A percentile compares a stretch with the other conserved stretches of the same genome.
phyloP scores from a whole-genome alignment of 1,284 basidiomycete genomes.

The Tremellales sp. region DNA sequence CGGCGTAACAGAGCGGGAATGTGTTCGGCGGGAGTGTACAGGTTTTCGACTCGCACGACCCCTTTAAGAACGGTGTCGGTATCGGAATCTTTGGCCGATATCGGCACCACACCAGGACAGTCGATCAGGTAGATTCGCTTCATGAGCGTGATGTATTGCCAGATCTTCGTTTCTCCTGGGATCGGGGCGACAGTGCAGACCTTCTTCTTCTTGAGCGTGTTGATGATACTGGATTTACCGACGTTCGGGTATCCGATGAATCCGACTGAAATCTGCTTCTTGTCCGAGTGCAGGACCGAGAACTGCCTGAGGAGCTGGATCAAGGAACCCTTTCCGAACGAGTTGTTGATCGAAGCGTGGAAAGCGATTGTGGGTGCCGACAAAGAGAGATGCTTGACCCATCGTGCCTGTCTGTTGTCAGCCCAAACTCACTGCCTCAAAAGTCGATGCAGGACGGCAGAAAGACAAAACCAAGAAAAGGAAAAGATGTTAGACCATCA shows the following conservation, averaged over 20 bases:
- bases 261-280: conserved; percentile 98
- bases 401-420: conserved; percentile 73
- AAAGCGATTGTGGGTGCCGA: conserved; percentile 95
- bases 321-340: conserved; percentile 96
- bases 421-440: conserved; percentile 1
- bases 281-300: conserved; percentile 93
- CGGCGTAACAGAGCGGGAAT: conserved; percentile 82
- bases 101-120: conserved; percentile 96
- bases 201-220: conserved; percentile 97
- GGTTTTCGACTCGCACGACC: conserved; percentile 92
- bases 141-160: conserved; percentile 99
- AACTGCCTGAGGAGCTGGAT: conserved; percentile 97
- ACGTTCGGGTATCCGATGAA: conserved; percentile 99
- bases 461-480: conserved; percentile 11
- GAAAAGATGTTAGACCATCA: conserved; percentile 49
- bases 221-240: conserved; percentile 96
- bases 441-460: conserved; percentile 8
- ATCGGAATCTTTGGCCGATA: conserved; percentile 83
- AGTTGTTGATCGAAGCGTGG: conserved; percentile 98
- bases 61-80: conserved; percentile 94
- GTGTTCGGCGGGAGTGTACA: conserved; percentile 90
- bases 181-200: conserved; percentile 96
- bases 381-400: conserved; percentile 92
- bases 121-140: conserved; percentile 97
- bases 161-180: conserved; percentile 98